Percentiles rank a stretch among this genome's conserved stretches.
These are phyloP conservation scores for Zymoseptoria tritici DNA, from an alignment of 2,329 filamentous ascomycete species.

Conservation along the genomic window DNA sequence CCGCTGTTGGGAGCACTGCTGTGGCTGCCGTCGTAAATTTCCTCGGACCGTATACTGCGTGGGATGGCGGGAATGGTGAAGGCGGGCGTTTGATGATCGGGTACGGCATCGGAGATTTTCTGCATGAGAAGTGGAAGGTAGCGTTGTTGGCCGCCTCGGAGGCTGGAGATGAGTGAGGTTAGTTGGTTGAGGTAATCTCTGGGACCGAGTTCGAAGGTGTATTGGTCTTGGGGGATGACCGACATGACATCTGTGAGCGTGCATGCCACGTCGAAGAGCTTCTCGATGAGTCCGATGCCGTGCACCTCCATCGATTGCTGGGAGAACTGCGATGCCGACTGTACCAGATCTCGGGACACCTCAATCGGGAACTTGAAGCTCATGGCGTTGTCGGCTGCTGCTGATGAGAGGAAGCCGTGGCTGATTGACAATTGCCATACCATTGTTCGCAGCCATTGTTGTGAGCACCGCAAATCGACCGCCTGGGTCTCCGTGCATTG, in stretches of 20 bases:
- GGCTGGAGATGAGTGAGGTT: slow-evolving; percentile 56
- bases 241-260: slow-evolving; percentile 67
- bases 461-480: slow-evolving; percentile 60
- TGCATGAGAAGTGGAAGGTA: slow-evolving; percentile 69
- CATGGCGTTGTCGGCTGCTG: slow-evolving; percentile 52
- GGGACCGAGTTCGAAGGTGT: slow-evolving; percentile 57
- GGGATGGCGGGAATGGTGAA: slow-evolving; percentile 23
- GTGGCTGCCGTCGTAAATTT: slow-evolving; percentile 24
- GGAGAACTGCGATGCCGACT: slow-evolving; percentile 63
- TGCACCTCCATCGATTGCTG: slow-evolving; percentile 67
- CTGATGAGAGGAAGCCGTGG: slow-evolving; percentile 56
- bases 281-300: slow-evolving; percentile 70
- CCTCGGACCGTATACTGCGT: slow-evolving; percentile 20
- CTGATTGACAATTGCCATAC: slow-evolving; percentile 66
- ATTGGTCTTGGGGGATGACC: slow-evolving; percentile 48
- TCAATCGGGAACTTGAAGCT: slow-evolving; percentile 55
- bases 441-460: slow-evolving; percentile 63
- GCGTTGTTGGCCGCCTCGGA: slow-evolving; percentile 68
- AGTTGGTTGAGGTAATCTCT: slow-evolving; percentile 67
- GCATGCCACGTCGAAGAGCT: slow-evolving; percentile 69
- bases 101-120: slow-evolving; percentile 59
- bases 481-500: slow-evolving; percentile 59
- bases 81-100: slow-evolving; percentile 17
- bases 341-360: slow-evolving; percentile 52
- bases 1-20: slow-evolving; percentile 24